Conservation (phyloP, 139 green algal species). For the Dunaliella primolecta region DNA sequence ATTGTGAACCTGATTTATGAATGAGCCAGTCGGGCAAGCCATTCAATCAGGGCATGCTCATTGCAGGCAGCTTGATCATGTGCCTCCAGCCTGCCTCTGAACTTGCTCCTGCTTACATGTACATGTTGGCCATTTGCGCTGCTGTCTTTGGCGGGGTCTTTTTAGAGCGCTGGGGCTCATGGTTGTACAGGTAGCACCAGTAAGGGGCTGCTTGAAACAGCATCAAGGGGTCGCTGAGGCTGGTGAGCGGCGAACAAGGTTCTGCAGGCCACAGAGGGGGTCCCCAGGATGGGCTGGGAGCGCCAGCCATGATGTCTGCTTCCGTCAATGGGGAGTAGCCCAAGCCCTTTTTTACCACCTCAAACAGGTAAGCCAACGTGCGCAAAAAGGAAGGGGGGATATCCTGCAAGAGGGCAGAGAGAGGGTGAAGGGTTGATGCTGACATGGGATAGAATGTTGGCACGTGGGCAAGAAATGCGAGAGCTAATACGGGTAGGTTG, state of each 20-base stretch:
- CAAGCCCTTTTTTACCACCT: constrained; percentile 11
- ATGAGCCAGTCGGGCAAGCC: too few species aligned
- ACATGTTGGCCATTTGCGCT: constrained; percentile 24
- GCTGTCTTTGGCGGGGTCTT: constrained; percentile 29
- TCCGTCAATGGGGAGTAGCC: constrained; percentile 1
- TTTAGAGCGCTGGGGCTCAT: constrained; percentile 15
- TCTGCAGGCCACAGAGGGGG: constrained; percentile 6
- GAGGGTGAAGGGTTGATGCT: too few species aligned
- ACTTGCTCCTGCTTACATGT: constrained; percentile 15
- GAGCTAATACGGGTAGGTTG: too few species aligned
- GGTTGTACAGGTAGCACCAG: constrained; percentile 37
- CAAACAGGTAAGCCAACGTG: constrained; percentile 22
- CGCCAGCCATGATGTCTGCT: background rate
- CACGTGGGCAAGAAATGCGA: too few species aligned
- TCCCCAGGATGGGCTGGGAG: background rate
- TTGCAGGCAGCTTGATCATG: too few species aligned
- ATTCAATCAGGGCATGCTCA: too few species aligned
- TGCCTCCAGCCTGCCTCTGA: too few species aligned
- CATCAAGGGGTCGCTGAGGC: background rate
- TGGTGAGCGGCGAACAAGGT: background rate
- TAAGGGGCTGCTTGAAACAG: constrained; percentile 15
- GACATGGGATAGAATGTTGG: too few species aligned
- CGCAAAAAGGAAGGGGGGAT: constrained; percentile 15
- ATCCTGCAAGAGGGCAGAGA: background rate
- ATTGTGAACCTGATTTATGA: too few species aligned